Base-by-base conservation (phyloP, 2,329 filamentous ascomycete genomes). In the Neonectria coccinea region DNA sequence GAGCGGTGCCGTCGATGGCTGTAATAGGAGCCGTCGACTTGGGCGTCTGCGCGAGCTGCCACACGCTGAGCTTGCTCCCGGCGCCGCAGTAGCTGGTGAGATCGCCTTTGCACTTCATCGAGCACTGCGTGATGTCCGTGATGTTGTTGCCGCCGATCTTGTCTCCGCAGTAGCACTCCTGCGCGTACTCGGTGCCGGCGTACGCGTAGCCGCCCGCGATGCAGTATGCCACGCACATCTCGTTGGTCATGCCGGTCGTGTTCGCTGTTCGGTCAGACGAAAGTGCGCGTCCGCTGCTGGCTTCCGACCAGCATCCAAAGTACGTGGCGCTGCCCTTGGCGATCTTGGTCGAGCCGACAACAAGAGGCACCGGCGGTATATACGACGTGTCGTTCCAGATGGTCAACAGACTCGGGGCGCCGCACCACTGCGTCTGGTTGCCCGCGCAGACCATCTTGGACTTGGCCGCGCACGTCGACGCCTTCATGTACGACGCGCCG, bases 101-200 rank as follows among this genome's bases (percentile, higher is more conserved):
- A 29, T 74, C 61, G 9, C 72, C 72, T n/a, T 60, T 72, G 57
- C 72, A 74, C 39, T 73, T 68, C 68, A 74, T 71, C 2, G 64
- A 72, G 50, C 72, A 74, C 56, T 74, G 70, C 2, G 52, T 64
- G 39, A 71, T 67, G 20, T 73, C 69, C 0, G 59, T 31, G 33
- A 59, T 64, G 18, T 67, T 56, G 9, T 60, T 62, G 12, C 70
- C 67, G 8, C 56, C 36, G 3, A 73, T 58, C 1, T 47, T 64
- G 62, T 76, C 70, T 10, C 74, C 74, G 52, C 75, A 76, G 65
- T 77, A 51, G 48, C 48, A 51, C 29, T 51, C 48, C 2, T 12
- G 16, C 2, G 48, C 10, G n/a, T 51, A 51, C 48, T 51, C 48
- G 5, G 18, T 20, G n/a, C 48, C 48, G 48, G 48, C 48, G 12